Evolutionary conservation across 192 early-diverging fungal species (phyloP).

Genomic region (Mortierella alpina): DNA sequence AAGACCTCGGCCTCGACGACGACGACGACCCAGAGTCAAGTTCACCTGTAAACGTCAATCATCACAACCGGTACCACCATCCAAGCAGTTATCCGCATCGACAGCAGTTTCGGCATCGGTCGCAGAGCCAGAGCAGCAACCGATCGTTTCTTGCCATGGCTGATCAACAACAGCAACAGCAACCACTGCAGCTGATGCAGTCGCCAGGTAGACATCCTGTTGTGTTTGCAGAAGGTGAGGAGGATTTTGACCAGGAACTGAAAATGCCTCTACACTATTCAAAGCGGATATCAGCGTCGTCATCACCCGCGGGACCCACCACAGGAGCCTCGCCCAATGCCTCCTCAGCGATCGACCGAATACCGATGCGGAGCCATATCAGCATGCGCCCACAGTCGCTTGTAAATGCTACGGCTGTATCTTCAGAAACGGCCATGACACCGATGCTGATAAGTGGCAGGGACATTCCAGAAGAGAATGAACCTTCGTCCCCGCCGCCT

Average conservation of each 20-base stretch:
- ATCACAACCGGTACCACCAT: background rate
- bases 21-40: constrained; percentile 32
- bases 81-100: background rate
- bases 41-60: background rate
- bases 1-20: constrained; percentile 26
- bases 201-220: background rate
- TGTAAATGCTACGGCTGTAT: background rate
- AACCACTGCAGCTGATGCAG: background rate
- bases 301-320: background rate
- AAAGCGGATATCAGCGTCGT: background rate
- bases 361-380: background rate
- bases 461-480: background rate
- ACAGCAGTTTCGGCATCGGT: constrained; percentile 31
- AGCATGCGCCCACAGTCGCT: constrained; percentile 1
- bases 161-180: constrained; percentile 3
- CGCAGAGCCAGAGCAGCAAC: constrained; percentile 34
- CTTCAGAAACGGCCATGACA: background rate
- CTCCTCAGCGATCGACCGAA: background rate
- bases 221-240: constrained; percentile 28
- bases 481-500: constrained; percentile 30
- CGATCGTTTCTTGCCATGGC: constrained; percentile 22
- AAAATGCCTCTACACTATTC: background rate
- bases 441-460: background rate
- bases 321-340: background rate
- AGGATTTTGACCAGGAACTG: constrained; percentile 8